These are phyloP conservation scores for Podospora didyma DNA, from an alignment of 495 filamentous ascomycete genomes.

Conservation along the genomic window DNA sequence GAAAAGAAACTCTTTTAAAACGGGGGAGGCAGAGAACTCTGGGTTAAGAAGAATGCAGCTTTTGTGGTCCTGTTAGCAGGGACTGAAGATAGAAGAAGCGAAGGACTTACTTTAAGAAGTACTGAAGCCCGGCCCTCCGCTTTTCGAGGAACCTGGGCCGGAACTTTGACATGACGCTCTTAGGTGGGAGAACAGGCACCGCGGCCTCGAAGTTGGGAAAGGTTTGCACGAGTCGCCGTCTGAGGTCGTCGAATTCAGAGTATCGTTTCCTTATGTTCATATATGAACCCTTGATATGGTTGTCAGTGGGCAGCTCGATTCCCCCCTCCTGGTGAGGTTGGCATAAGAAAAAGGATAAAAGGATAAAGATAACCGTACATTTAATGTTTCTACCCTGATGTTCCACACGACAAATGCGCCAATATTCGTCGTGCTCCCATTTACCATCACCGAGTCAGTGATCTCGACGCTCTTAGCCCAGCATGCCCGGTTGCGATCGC, in stretches of 20 bases:
- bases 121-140: slow-evolving; percentile 49
- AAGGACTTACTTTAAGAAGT: slow-evolving; percentile 49
- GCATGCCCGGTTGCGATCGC: slow-evolving; percentile 47
- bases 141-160: slow-evolving; percentile 50
- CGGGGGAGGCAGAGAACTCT: slow-evolving; percentile 53
- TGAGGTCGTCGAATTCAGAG: slow-evolving; percentile 55
- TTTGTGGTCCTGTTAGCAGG: not conserved
- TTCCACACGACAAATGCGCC: slow-evolving; percentile 58
- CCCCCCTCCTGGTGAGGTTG: not conserved
- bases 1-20: slow-evolving; percentile 55
- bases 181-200: slow-evolving; percentile 53
- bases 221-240: slow-evolving; percentile 44
- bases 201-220: slow-evolving; percentile 53
- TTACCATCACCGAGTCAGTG: slow-evolving; percentile 46
- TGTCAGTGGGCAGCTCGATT: too few species aligned
- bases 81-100: not conserved
- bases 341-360: not conserved
- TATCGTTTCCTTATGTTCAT: slow-evolving; percentile 56
- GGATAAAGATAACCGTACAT: slow-evolving; percentile 24
- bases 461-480: slow-evolving; percentile 55
- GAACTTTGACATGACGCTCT: slow-evolving; percentile 52
- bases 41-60: slow-evolving; percentile 57
- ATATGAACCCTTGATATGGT: slow-evolving; percentile 36
- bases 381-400: slow-evolving; percentile 49
- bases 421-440: slow-evolving; percentile 46